These are phyloP conservation scores for Zygotorulaspora mrakii DNA, from an alignment of 1,139 yeast species.

Conservation along the genomic window DNA sequence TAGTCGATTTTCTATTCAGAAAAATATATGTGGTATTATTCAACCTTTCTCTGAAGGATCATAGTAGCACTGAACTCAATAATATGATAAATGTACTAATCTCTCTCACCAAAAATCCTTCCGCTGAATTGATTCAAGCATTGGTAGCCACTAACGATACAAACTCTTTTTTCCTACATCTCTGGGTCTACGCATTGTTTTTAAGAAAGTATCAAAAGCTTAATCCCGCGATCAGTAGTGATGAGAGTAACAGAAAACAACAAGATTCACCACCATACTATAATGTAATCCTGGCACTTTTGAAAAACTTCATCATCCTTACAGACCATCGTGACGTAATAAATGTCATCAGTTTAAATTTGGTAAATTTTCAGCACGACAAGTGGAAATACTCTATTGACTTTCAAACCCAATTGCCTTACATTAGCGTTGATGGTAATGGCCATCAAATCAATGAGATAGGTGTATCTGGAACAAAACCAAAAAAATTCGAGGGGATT, in stretches of 20 bases:
- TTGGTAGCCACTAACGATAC: conserved; percentile 37
- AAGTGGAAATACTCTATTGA: conserved; percentile 48
- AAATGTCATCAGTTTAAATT: conserved; percentile 43
- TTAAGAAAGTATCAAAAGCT: conserved; percentile 42
- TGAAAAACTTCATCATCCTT: conserved; percentile 48
- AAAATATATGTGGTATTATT: conserved; percentile 45
- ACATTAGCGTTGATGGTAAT: conserved; percentile 38
- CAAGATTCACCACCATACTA: conserved; percentile 25
- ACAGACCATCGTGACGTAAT: conserved; percentile 39
- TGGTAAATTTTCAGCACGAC: conserved; percentile 45
- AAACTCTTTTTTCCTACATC: conserved; percentile 38
- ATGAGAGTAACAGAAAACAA: conserved; percentile 13
- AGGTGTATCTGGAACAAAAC: conserved; percentile 4
- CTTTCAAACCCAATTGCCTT: conserved; percentile 51
- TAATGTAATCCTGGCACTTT: conserved; percentile 46
- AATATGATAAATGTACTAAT: conserved; percentile 63
- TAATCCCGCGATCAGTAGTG: conserved; percentile 28
- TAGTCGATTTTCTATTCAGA: conserved; percentile 55
- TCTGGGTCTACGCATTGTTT: conserved; percentile 65
- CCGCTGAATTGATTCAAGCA: conserved; percentile 42
- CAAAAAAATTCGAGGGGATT: conserved; percentile 33
- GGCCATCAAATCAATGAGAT: conserved; percentile 3
- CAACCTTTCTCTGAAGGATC: conserved; percentile 34
- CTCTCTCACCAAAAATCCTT: conserved; percentile 54
- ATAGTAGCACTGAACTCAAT: conserved; percentile 51